Conservation (phyloP, 2,329 filamentous ascomycete genomes). For the Calonectria naviculata region DNA sequence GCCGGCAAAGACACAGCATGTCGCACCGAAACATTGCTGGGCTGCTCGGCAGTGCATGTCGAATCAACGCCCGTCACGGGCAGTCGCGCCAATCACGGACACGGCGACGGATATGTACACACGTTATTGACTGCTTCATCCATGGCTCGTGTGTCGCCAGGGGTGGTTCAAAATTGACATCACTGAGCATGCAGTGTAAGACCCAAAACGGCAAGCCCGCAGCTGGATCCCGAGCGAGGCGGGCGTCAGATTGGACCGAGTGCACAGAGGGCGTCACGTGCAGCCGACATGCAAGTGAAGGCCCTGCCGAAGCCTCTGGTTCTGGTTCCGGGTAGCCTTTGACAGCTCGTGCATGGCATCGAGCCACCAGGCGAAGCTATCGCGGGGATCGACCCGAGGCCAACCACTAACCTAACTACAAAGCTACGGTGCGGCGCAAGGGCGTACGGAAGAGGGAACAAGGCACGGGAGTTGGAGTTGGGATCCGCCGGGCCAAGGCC, state of each 20-base stretch:
- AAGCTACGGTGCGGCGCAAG: neutral
- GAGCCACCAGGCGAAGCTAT: neutral
- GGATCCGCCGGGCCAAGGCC: neutral
- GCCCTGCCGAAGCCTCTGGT: slow-evolving; percentile 5
- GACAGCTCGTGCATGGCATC: neutral
- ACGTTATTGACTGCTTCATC: neutral
- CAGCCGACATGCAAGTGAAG: neutral
- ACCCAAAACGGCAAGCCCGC: slow-evolving; percentile 21
- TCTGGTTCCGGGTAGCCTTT: neutral
- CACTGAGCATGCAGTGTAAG: slow-evolving; percentile 11
- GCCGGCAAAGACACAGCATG: neutral
- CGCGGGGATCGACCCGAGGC: neutral
- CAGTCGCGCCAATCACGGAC: slow-evolving; percentile 23
- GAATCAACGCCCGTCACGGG: neutral
- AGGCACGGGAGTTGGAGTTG: neutral
- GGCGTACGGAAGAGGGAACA: slow-evolving; percentile 4
- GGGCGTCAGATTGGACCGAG: neutral
- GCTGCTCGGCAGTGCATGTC: neutral
- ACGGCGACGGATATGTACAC: neutral
- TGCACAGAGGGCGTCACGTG: slow-evolving; percentile 10
- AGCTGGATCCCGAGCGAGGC: neutral
- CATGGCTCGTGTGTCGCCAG: slow-evolving; percentile 7
- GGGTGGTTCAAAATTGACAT: slow-evolving; percentile 19
- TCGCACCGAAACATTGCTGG: neutral
- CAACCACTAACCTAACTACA: neutral